Base-by-base conservation (phyloP, 2,329 filamentous ascomycete species). In the Penicillium sp. region DNA sequence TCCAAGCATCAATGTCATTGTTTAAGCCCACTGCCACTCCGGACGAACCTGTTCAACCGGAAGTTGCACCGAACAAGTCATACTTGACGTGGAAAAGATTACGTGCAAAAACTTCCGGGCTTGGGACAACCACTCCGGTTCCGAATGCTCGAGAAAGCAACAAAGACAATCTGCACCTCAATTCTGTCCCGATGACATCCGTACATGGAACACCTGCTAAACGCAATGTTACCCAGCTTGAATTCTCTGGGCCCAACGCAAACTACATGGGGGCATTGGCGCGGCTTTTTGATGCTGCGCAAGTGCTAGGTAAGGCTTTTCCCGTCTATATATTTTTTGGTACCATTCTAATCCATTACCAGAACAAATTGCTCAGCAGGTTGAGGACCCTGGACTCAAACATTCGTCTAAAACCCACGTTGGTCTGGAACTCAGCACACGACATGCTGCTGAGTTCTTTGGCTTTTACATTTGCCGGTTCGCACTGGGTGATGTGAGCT, bases 371-470 rank as follows among this genome's bases (percentile, higher is more conserved):
- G 91, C 93, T 53, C 89, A 93, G 64, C 93, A 97, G 79, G 92
- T 97, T 47, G 93, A 97, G 72, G 93, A 97, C 71, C 93, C 93
- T 6, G 93, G 93, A 10, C 83, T 97, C 54, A 90, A 90, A 66
- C 91, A 94, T 75, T 92, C 91, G 19, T 93, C 93, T 66, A 92
- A 91, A 69, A 97, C 94, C 9, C 93, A 97, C 71, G 93, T 99
- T 53, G 94, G 94, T 10, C 84, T 99, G 35, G 94, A 99, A 77
- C 83, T 99, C 41, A 94, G 91, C 72, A 92, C 92, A 36, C 86
- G 93, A 41, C 93, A 97, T 74, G 94, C 93, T 8, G 91, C 93
- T 35, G 94, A 99, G 76, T 99, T 99, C 76, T 99, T 99, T 73
- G 93, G 89, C 17, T 97, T 99, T 75, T 97, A 94, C 73, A 84